These are phyloP conservation scores for Cladobotryum protrusum DNA, from an alignment of 2,329 filamentous ascomycete species.

Conservation along the genomic window DNA sequence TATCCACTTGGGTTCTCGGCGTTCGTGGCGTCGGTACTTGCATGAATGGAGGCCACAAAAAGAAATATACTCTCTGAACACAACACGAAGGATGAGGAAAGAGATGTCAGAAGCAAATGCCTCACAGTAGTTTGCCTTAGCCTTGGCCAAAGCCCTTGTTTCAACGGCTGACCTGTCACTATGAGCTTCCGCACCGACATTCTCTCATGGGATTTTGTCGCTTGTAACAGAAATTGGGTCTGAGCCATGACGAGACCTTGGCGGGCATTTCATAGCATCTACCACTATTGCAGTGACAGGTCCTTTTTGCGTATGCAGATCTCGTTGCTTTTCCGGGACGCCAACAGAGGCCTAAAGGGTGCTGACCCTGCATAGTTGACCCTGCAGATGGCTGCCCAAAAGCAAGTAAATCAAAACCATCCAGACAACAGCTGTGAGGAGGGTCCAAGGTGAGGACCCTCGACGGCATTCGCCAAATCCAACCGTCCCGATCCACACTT, in stretches of 20 bases:
- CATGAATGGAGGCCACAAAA: constrained; percentile 1
- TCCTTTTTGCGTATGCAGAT: too few relatives aligned
- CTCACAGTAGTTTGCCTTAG: constrained; percentile 7
- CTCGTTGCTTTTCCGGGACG: too few relatives aligned
- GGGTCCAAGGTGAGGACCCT: background rate
- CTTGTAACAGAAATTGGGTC: too few relatives aligned
- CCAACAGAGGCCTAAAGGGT: background rate
- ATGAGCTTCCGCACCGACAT: too few relatives aligned
- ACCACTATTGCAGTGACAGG: too few relatives aligned
- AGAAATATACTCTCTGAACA: background rate
- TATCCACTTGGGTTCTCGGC: background rate
- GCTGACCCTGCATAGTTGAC: background rate
- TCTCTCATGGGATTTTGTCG: too few relatives aligned
- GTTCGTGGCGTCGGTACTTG: constrained; percentile 6
- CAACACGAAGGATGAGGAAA: background rate
- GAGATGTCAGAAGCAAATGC: constrained; percentile 5
- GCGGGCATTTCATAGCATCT: too few relatives aligned
- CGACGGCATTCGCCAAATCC: background rate
- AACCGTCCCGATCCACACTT: background rate
- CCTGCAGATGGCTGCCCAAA: background rate
- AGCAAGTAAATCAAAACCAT: background rate
- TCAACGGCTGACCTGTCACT: background rate
- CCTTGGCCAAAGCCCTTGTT: background rate
- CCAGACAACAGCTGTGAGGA: background rate
- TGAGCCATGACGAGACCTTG: too few relatives aligned